Evolutionary conservation across 2,329 filamentous ascomycete species (phyloP), one percentile per base, ranked within the genome.

Genomic region (Cercospora nicotianae): DNA sequence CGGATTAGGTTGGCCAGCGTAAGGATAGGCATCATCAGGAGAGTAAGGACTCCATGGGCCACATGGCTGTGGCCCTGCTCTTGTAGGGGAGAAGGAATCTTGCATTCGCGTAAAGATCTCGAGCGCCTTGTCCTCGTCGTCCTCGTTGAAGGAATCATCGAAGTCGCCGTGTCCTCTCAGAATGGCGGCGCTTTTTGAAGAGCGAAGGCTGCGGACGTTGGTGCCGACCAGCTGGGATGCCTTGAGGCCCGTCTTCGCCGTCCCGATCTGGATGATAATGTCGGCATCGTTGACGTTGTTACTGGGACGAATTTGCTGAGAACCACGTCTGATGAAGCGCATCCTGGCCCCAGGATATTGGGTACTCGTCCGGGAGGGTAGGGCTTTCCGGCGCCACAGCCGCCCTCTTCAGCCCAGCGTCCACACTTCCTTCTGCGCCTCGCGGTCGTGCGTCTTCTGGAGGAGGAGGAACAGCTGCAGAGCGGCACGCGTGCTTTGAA

Each of bases 1-100:
- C 28, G 33, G 68, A 68, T 68, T 67, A 60, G 51, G 66, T 68
- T 69, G 65, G 55, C 45, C 58, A 42, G 62, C 39, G 69, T 65
- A 61, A 57, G 70, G 66, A 66, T 68, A 67, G 10, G 70, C 45
- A 61, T 70, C 66, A 55, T 72, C 70, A 60, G 71, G 68, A 23
- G 69, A 71, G 67, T 70, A 72, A 53, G 66, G 69, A 51, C 30
- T 60, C 58, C 67, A 66, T 58, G 63, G 48, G 28, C 57, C 67
- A 66, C 57, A 64, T 59, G 67, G 59, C 39, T 36, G 28, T 13
- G 60, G 55, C 18, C 55, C 51, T 39, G 33, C 45, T 36, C 28
- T 36, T 58, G 23, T 26, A 30, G 48, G 60, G 36, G 70, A 66
- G 23, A 67, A 62, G 9, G 66, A 66, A n/a, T 68, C 64, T 60